Evolutionary conservation across 257 asterid genomes (phyloP).

Genomic region (Anisodus tanguticus): DNA sequence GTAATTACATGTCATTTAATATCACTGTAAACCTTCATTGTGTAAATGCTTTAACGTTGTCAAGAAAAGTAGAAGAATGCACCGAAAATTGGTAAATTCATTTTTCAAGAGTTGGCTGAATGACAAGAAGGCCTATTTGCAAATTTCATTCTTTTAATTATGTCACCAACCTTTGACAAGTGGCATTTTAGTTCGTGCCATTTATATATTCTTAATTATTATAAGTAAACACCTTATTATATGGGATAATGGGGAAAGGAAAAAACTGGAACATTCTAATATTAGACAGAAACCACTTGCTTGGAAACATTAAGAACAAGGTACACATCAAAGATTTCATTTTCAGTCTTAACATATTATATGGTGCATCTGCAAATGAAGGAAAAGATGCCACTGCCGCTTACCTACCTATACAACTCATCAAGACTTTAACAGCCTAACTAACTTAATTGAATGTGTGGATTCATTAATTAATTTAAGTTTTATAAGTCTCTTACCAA

Average conservation of each 20-base stretch:
- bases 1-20: not conserved
- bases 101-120: no score
- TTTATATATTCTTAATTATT: no score
- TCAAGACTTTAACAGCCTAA: conserved; percentile 23
- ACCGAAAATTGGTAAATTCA: no score
- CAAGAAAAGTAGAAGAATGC: no score
- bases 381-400: conserved; percentile 17
- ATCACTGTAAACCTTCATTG: not conserved
- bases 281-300: conserved; percentile 17
- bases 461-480: not conserved
- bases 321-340: conserved; percentile 9
- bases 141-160: not conserved
- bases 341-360: not conserved
- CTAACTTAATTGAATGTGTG: not conserved
- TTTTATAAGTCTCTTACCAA: conserved; percentile 2
- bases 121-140: no score
- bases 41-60: not conserved
- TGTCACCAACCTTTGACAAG: not conserved
- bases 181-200: not conserved
- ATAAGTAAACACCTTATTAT: not conserved
- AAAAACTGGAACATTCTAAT: not conserved
- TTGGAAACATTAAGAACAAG: not conserved
- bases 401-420: conserved; percentile 24
- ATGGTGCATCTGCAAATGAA: not conserved
- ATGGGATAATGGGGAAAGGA: not conserved